These are phyloP conservation scores for Inga laurina DNA, from an alignment of 306 rosid species.

Conservation along the genomic window DNA sequence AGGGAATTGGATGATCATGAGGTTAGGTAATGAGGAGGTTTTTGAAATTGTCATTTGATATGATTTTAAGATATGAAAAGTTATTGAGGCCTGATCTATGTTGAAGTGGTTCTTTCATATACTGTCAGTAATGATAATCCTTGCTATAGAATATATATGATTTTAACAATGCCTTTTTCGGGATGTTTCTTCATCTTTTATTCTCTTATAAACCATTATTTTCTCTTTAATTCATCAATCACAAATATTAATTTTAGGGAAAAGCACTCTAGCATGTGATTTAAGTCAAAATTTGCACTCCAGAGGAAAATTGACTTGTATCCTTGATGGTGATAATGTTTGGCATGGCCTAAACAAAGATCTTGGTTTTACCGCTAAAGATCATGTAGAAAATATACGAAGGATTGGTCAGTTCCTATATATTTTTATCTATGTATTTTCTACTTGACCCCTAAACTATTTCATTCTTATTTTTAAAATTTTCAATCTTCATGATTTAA, in stretches of 20 bases:
- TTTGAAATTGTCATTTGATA: neutral
- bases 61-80: conserved; percentile 12
- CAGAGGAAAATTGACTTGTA: conserved; percentile 75
- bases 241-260: conserved; percentile 53
- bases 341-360: conserved; percentile 93
- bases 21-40: too few relatives aligned
- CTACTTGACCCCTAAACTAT: neutral
- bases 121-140: neutral
- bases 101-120: conserved; percentile 22
- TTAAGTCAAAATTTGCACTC: conserved; percentile 74
- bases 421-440: neutral
- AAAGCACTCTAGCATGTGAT: conserved; percentile 95
- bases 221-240: neutral
- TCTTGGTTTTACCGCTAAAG: conserved; percentile 85
- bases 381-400: conserved; percentile 91
- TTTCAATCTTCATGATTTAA: neutral
- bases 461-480: neutral
- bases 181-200: conserved; percentile 14
- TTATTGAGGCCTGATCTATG: conserved; percentile 14
- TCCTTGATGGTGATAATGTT: conserved; percentile 96
- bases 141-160: neutral
- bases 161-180: neutral
- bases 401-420: conserved; percentile 67
- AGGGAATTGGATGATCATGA: too few relatives aligned
- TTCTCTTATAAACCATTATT: conserved; percentile 1